Evolutionary conservation across 176 grass and related monocot genomes (phyloP), one percentile per base, ranked within the genome.

Genomic region (Oryza brachyantha): DNA sequence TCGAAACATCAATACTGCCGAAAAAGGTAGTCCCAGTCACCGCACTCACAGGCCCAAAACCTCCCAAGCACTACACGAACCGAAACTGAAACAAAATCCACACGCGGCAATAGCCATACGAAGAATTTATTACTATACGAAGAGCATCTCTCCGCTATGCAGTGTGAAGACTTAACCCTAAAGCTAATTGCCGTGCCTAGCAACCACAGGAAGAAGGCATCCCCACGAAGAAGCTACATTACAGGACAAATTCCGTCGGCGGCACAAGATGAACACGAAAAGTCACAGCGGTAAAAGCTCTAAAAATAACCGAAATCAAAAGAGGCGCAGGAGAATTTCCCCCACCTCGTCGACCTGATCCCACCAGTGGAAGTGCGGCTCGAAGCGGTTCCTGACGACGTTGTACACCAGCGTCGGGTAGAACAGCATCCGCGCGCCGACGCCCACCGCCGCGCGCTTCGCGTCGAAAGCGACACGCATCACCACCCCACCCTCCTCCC

Each of bases 331-430:
- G 65, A 4, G 45, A 60, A 58, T 13, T 37, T 28, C 10, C 64
- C 64, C 63, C 48, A 94, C 96, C 96, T 94, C 85, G 68, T 94
- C 90, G 78, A 98, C 86, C 48, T 82, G 87, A 94, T 98, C 92
- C 92, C 95, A 98, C 95, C 95, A 94, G 87, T 93, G 85, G 86
- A 98, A 98, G 40, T 93, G 82, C n/a, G 90, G 26, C 86, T 92
- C 84, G 31, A 85, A 73, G 16, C 75, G 87, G 54, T 98, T 98
- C 69, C 92, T 87, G 3, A 98, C 61, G 73, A 98, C 90, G 86
- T 98, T 98, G 79, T 98, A 98, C 22, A 83, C 50, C 13, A 98
- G 90, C 55, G 92, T 98, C 66, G 96, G 96, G 77, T 98, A 98
- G 84, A 98, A 98, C 5, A 98, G 88, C 85, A 92, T 73, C 70